These are phyloP conservation scores for Acanthochlamys bracteata DNA, from an alignment of 106 monocot species.

Conservation along the genomic window DNA sequence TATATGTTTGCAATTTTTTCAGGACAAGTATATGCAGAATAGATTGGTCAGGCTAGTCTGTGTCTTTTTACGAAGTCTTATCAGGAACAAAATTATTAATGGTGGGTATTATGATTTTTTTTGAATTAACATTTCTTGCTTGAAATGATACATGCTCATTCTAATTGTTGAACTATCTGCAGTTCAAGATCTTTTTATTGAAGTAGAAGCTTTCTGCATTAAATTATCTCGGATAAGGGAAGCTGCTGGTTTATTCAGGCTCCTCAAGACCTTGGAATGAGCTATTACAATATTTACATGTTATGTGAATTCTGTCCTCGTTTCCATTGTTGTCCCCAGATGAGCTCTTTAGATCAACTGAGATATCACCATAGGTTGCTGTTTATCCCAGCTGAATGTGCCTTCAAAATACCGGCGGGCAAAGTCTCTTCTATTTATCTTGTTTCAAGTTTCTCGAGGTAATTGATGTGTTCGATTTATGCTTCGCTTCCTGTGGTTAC, in stretches of 20 bases:
- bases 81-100: slow-evolving; percentile 88
- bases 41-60: slow-evolving; percentile 90
- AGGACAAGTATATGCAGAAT: slow-evolving; percentile 99
- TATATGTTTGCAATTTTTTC: slow-evolving; percentile 4
- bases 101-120: slow-evolving; percentile 61
- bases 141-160: background rate
- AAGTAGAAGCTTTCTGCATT: slow-evolving; percentile 96
- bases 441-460: too few species aligned
- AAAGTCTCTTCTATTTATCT: too few species aligned
- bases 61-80: slow-evolving; percentile 93
- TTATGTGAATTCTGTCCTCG: background rate
- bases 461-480: too few species aligned
- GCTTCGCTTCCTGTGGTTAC: too few species aligned
- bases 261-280: slow-evolving; percentile 74
- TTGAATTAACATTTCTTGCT: too few species aligned
- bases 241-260: slow-evolving; percentile 88
- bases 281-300: background rate
- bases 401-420: too few species aligned
- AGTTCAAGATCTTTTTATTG: slow-evolving; percentile 93
- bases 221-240: slow-evolving; percentile 92
- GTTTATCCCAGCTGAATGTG: too few species aligned
- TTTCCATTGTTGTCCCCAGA: background rate
- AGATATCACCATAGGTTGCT: too few species aligned
- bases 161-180: slow-evolving; percentile 5
- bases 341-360: too few species aligned